Evolutionary conservation across 108 stramenopile species (phyloP).

Genomic region (Skeletonema marinoi): DNA sequence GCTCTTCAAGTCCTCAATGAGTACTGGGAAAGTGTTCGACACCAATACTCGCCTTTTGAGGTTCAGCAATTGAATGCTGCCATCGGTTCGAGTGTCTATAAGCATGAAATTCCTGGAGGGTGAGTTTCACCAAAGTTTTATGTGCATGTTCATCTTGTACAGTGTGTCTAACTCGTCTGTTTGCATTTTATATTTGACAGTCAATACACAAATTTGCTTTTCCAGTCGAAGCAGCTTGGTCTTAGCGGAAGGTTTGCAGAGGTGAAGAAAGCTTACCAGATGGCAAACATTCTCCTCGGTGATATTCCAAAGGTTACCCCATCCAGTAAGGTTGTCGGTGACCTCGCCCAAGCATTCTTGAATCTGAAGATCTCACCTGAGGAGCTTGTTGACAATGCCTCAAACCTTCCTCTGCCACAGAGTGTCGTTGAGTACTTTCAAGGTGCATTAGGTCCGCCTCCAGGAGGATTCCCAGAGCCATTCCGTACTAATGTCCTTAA

Average conservation of each 20-base stretch:
- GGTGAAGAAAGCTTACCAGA: constrained; percentile 79
- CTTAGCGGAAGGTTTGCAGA: constrained; percentile 69
- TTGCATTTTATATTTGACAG: constrained; percentile 1
- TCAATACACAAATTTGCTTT: constrained; percentile 91
- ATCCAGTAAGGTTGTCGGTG: constrained; percentile 87
- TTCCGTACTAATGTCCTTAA: constrained; percentile 69
- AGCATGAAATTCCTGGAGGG: constrained; percentile 58
- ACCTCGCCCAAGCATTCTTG: constrained; percentile 87
- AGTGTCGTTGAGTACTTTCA: constrained; percentile 90
- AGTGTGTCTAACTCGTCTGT: neutral
- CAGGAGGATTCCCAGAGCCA: constrained; percentile 84
- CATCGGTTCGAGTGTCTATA: constrained; percentile 55
- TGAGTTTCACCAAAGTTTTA: neutral
- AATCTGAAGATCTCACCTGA: constrained; percentile 59
- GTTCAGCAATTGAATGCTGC: constrained; percentile 65
- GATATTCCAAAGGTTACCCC: constrained; percentile 93
- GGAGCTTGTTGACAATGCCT: constrained; percentile 60
- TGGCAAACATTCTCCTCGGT: constrained; percentile 80
- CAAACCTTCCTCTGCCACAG: constrained; percentile 67
- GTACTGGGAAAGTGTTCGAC: constrained; percentile 75
- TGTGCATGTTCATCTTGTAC: neutral
- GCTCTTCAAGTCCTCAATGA: constrained; percentile 59
- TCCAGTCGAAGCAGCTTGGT: constrained; percentile 82
- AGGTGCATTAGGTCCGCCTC: constrained; percentile 68
- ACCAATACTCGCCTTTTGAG: constrained; percentile 82